Conservation (phyloP, 768 basidiomycete genomes). For the Russula sp. region DNA sequence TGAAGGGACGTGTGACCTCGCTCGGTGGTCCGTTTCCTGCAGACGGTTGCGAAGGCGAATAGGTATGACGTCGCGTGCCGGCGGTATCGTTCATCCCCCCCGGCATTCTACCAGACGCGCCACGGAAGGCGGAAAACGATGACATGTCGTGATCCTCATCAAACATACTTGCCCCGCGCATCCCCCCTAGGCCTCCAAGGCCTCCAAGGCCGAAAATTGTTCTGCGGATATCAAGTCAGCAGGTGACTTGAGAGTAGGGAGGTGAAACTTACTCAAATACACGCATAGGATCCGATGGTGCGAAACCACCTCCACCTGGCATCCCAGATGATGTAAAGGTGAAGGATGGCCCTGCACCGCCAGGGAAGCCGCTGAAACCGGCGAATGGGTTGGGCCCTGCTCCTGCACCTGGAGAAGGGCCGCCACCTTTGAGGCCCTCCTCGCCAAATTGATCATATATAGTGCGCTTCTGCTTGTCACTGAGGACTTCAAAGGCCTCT, state of each 20-base stretch:
- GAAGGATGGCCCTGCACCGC: constrained; percentile 45
- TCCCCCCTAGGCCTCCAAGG: constrained; percentile 31
- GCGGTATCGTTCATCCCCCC: constrained; percentile 37
- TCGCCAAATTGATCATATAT: constrained; percentile 93
- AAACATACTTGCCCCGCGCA: constrained; percentile 26
- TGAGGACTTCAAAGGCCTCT: constrained; percentile 94
- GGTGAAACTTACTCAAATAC: constrained; percentile 71
- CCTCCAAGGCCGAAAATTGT: constrained; percentile 45
- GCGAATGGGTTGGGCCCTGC: constrained; percentile 33
- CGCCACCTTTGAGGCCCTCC: constrained; percentile 80
- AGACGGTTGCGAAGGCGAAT: constrained; percentile 26
- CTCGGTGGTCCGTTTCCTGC: constrained; percentile 27
- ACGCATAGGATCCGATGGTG: constrained; percentile 75
- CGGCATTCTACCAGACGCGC: constrained; percentile 55
- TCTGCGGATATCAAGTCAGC: constrained; percentile 31
- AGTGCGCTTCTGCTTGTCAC: constrained; percentile 75
- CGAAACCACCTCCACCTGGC: constrained; percentile 44
- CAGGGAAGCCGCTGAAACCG: constrained; percentile 38
- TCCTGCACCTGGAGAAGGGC: constrained; percentile 44
- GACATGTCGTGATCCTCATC: constrained; percentile 38
- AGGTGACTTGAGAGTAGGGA: background rate
- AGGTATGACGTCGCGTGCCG: background rate
- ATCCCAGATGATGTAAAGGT: constrained; percentile 36
- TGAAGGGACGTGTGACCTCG: constrained; percentile 77
- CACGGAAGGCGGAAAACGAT: constrained; percentile 29